These are phyloP conservation scores for Aspergillus bombycis DNA, from an alignment of 2,329 filamentous ascomycete genomes.

Conservation along the genomic window DNA sequence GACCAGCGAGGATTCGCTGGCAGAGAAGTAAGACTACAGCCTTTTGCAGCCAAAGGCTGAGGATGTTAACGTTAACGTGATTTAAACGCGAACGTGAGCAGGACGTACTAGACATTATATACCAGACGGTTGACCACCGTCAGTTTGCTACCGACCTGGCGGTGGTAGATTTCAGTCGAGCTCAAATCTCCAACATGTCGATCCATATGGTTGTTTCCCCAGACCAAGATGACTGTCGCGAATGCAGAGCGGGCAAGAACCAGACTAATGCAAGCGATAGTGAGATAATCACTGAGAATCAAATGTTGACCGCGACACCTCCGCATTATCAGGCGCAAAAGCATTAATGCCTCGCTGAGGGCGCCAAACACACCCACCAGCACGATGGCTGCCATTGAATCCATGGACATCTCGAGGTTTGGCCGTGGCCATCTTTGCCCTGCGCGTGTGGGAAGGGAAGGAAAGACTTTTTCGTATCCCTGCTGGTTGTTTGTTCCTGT, in stretches of 20 bases:
- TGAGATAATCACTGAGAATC: slow-evolving; percentile 18
- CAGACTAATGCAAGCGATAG: slow-evolving; percentile 12
- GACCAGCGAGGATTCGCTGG: slow-evolving; percentile 13
- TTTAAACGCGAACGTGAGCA: neutral
- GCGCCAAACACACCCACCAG: slow-evolving; percentile 11
- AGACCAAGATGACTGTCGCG: slow-evolving; percentile 8
- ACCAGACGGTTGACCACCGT: slow-evolving; percentile 3
- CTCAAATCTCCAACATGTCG: neutral
- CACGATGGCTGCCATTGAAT: slow-evolving; percentile 4
- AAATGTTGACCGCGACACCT: slow-evolving; percentile 14
- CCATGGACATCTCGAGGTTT: slow-evolving; percentile 4
- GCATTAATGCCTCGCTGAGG: slow-evolving; percentile 15
- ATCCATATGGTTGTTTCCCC: slow-evolving; percentile 11
- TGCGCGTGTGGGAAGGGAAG: neutral
- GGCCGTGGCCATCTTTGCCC: neutral
- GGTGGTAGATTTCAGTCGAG: slow-evolving; percentile 2
- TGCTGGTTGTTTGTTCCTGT: neutral
- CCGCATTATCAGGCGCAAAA: slow-evolving; percentile 14
- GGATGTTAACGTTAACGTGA: neutral
- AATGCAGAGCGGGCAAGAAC: slow-evolving; percentile 9
- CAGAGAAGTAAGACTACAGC: slow-evolving; percentile 15
- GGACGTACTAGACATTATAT: slow-evolving; percentile 14
- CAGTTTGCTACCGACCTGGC: slow-evolving; percentile 12
- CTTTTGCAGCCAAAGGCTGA: slow-evolving; percentile 20
- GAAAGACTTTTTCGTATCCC: neutral